Base-by-base conservation (phyloP, 2,329 filamentous ascomycete genomes). In the Cercospora sp. region DNA sequence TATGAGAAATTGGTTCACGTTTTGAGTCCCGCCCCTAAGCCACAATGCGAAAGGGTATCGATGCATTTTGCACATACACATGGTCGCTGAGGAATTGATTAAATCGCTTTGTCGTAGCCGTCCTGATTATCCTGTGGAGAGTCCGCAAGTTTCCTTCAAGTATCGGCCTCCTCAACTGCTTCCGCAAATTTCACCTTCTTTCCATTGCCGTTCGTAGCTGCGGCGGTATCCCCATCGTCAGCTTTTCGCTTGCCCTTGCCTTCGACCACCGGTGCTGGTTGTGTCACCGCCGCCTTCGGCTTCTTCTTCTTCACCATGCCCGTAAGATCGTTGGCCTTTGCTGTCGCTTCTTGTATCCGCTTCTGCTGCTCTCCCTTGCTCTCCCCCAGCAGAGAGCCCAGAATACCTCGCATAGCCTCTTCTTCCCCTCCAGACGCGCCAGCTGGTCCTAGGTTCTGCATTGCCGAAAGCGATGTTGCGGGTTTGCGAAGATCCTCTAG, bases 301-400 rank as follows among this genome's bases (percentile, higher is more conserved):
- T 81, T 83, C 78, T 87, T 86, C 81, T 90, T 94, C 77, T 90
- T 88, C 53, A 94, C 89, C 57, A 94, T 82, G n/a, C 89, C 86
- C 0, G 86, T 87, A 13, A 96, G 81, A 76, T 95, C 91, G 16
- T 86, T 93, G 6, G 92, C 92, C 7, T 83, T 85, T 80, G 90
- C 90, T 74, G 89, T 91, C 30, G 90, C 91, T 76, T 93, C 90
- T 57, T 90, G 88, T 57, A 92, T 83, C 71, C 87, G 85, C 26
- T 88, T 88, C 71, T 88, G 84, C 62, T 87, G 86, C 65, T 89
- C 84, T 1, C 83, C 83, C 2, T 87, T 82, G 39, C 87, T 86
- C 75, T 89, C 87, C 66, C 89, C 90, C 4, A 90, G 78, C 51
- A 87, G 83, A 20, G 86, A 84, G 66, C 89, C 88, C 6, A 93